phyloP scores from a whole-genome alignment of 2,329 filamentous ascomycete genomes.

The Aspergillus sclerotialis region DNA sequence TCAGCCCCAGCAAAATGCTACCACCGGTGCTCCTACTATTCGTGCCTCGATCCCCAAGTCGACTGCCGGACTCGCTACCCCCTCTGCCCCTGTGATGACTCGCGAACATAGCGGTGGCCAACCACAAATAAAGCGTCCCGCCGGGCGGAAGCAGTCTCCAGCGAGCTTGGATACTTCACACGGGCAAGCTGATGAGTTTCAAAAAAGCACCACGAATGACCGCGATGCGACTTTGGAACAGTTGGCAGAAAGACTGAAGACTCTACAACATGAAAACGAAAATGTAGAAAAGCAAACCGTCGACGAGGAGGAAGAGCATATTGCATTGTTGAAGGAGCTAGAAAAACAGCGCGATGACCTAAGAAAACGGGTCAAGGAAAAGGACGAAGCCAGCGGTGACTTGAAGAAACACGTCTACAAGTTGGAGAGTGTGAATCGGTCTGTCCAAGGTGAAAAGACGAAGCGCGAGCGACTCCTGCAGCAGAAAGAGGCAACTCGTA shows the following conservation, averaged over 20 bases:
- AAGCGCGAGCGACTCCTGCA: constrained; percentile 64
- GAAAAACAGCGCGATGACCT: constrained; percentile 74
- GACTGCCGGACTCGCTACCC: constrained; percentile 50
- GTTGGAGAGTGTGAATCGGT: constrained; percentile 73
- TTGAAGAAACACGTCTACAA: constrained; percentile 72
- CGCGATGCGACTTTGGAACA: constrained; percentile 64
- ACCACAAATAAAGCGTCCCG: constrained; percentile 51
- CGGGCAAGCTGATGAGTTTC: constrained; percentile 32
- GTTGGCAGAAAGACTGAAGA: constrained; percentile 74
- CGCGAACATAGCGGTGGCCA: constrained; percentile 59
- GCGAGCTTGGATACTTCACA: constrained; percentile 45
- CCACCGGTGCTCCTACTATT: constrained; percentile 36
- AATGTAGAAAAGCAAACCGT: constrained; percentile 63
- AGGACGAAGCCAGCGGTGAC: constrained; percentile 82
- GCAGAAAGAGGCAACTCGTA: constrained; percentile 54
- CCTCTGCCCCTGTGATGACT: constrained; percentile 53
- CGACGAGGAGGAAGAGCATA: constrained; percentile 63
- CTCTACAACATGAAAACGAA: constrained; percentile 74
- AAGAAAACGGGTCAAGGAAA: constrained; percentile 71
- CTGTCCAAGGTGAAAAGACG: constrained; percentile 68
- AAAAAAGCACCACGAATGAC: constrained; percentile 36
- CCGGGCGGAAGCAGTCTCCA: constrained; percentile 70
- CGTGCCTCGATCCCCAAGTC: constrained; percentile 48
- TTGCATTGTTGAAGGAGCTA: constrained; percentile 58
- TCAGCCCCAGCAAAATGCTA: constrained; percentile 28